These are phyloP conservation scores for Dianthus caryophyllus DNA, from an alignment of 148 eudicot genomes.

Conservation along the genomic window DNA sequence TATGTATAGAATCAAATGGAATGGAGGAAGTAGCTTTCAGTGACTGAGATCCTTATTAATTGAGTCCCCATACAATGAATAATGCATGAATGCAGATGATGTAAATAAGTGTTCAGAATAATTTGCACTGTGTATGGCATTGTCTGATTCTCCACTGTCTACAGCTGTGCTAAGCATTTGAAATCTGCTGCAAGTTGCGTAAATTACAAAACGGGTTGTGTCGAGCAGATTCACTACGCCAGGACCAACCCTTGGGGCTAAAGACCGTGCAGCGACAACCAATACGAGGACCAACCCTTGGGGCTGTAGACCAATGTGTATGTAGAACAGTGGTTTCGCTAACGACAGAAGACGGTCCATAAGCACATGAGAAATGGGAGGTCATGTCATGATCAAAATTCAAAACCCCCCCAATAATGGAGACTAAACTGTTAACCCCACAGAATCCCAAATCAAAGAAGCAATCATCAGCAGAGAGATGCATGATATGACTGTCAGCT, in stretches of 20 bases:
- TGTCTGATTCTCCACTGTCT: background rate
- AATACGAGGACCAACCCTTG: background rate
- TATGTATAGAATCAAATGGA: too few species aligned
- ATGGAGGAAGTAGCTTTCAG: too few species aligned
- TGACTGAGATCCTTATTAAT: too few species aligned
- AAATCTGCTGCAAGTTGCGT: background rate
- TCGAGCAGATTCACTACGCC: too few species aligned
- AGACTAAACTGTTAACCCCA: background rate
- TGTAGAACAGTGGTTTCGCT: background rate
- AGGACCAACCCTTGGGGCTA: too few species aligned
- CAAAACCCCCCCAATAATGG: slow-evolving; percentile 10
- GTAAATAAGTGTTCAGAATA: background rate
- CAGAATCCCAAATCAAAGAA: background rate
- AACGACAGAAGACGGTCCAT: slow-evolving; percentile 3
- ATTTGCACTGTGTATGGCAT: background rate
- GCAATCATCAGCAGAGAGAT: slow-evolving; percentile 3
- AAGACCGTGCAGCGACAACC: background rate
- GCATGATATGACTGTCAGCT: slow-evolving; percentile 6
- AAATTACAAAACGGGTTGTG: background rate
- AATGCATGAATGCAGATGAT: background rate
- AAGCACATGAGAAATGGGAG: slow-evolving; percentile 6
- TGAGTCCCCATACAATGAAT: too few species aligned
- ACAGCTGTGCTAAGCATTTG: background rate
- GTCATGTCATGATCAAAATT: slow-evolving; percentile 15
- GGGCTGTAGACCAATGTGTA: background rate